Evolutionary conservation across 257 asterid genomes (phyloP), one percentile per base, ranked within the genome.

Genomic region (Solanum infundibuliforme): DNA sequence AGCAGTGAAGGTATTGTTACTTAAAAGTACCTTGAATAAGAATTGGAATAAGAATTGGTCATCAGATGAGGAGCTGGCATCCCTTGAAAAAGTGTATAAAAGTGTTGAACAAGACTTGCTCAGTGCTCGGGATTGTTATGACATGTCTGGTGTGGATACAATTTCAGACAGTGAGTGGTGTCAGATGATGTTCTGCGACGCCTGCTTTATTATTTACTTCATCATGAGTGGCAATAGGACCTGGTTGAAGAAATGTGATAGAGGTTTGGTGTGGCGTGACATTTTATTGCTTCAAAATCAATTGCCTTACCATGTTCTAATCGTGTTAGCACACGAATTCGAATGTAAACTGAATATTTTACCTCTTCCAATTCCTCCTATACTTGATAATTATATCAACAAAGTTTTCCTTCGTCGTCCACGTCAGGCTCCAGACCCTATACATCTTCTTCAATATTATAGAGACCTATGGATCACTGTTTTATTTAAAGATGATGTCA

Each of bases 141-240:
- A 3, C 4, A 16, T 6, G 1, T 7, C 10, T 55, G 0, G 4
- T 52, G 0, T n/a, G 2, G 1, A 2, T 3, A 6, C 0, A 16
- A 1, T 48, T 48, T 13, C 20, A 13, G 21, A 48, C 58, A 1
- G 1, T 48, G 21, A 48, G 1, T 48, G 62, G 68, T 60, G 68
- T 21, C 12, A 5, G 39, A 29, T 29, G 76, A 12, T 69, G 39
- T 29, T 69, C 39, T 6, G 7, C 1, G 76, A 69, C 0, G 76
- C 6, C 76, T 29, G 76, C 76, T 69, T 69, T 69, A 7, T 69
- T 69, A 13, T 69, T 69, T 7, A 16, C 4, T 72, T 72, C 79
- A 8, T 72, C 14, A 2, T 14, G 12, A 5, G 8, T 38, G 2
- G 1, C 5, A 2, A 9, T 5, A 16, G 0, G 46, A 34, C 0